A percentile compares a stretch with the other conserved stretches of the same genome.
These are phyloP conservation scores for Pseudohalonectria lignicola DNA, from an alignment of 2,329 filamentous ascomycete species.

Conservation along the genomic window DNA sequence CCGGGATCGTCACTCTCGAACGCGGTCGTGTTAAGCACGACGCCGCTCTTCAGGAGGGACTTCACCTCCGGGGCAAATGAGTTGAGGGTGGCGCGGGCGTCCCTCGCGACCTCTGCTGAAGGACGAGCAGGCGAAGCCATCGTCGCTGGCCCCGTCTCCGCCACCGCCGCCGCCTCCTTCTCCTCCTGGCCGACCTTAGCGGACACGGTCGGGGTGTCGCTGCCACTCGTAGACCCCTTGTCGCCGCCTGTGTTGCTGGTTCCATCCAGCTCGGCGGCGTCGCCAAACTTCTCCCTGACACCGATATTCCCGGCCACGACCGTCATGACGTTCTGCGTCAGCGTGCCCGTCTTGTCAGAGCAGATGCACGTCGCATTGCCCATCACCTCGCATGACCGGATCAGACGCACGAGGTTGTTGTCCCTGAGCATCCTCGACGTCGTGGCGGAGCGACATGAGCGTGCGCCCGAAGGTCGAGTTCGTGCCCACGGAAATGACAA, in stretches of 20 bases:
- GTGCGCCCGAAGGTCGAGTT: conserved; percentile 44
- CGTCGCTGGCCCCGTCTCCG: neutral
- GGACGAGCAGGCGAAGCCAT: too few relatives aligned
- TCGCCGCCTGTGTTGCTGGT: neutral
- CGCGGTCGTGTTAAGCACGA: conserved; percentile 55
- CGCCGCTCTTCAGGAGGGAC: conserved; percentile 24
- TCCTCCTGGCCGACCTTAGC: neutral
- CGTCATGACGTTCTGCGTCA: conserved; percentile 54
- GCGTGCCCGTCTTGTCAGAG: conserved; percentile 55
- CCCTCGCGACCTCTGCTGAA: neutral
- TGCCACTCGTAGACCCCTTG: neutral
- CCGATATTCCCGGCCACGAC: conserved; percentile 47
- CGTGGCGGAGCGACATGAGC: conserved; percentile 41
- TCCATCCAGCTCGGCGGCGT: neutral
- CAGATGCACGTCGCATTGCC: conserved; percentile 47
- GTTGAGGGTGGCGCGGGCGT: neutral
- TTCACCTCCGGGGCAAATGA: conserved; percentile 30
- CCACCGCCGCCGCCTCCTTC: neutral
- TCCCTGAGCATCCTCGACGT: conserved; percentile 53
- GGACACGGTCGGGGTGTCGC: neutral
- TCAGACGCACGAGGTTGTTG: conserved; percentile 56
- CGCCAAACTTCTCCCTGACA: conserved; percentile 1
- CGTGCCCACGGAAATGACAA: conserved; percentile 44
- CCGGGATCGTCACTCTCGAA: conserved; percentile 56
- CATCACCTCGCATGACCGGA: conserved; percentile 62